Base-by-base conservation (phyloP, 371 early-diverging fungal genomes). In the Cokeromyces recurvatus region DNA sequence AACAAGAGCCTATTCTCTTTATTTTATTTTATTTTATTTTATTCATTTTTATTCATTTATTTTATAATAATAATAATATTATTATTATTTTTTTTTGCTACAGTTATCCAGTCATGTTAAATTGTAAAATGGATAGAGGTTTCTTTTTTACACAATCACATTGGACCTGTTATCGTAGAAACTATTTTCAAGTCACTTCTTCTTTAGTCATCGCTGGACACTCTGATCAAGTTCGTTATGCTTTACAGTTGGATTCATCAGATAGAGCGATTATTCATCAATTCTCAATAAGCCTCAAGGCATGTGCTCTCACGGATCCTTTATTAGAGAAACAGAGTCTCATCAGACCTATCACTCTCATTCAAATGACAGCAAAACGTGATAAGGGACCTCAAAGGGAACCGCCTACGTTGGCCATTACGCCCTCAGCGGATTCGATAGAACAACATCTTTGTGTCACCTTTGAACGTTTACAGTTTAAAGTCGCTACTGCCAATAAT, bases 111-210 rank as follows among this genome's bases (percentile, higher is more conserved):
- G 40, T 74, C 38, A 59, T 57, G 12, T 61, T 83, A 22, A 59
- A 73, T 31, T 78, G 78, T 43, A 79, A 77, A 39, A 67, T 86
- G 47, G 89, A 86, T 49, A 72, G 78, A 36, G 89, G 89, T 1
- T 88, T 84, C 59, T 57, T 82, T 49, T 77, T 83, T 6, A 74
- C 81, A 19, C 68, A 81, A 22, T 78, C 73, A 43, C 78, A 78
- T 47, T 92, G 92, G 92, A 87, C 90, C 0, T 91, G 92, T 54
- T 91, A 91, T 61, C 81, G 92, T 24, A 77, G 92, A 48, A 91
- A 91, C 51, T 91, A 91, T 62, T 89, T 91, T 46, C 89, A 90
- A 59, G 74, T 91, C 27, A 82, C 85, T 51, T 66, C 77, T 34
- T 68, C 82, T 2, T 85, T 85, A 47, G 54, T 57, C 22, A 62